Evolutionary conservation across 768 basidiomycete genomes (phyloP), one percentile per base, ranked within the genome.

Genomic region (Lactarius hengduanensis): DNA sequence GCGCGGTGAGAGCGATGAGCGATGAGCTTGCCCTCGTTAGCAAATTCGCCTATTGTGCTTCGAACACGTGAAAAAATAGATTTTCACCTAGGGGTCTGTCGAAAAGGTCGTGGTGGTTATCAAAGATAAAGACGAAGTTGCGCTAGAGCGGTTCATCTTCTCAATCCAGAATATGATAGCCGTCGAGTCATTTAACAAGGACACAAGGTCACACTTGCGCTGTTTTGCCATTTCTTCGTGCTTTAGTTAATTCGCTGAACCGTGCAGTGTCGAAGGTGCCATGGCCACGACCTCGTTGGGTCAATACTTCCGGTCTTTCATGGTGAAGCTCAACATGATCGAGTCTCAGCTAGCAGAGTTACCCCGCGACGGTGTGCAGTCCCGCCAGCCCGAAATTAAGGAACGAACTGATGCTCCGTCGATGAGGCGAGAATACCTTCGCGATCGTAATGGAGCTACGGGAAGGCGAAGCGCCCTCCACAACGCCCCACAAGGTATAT

Each of bases 61-160:
- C 58, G 34, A 57, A 55, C 38, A 28, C 28, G 28, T 45, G 41
- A n/a, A 54, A 59, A 61, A 55, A 16, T 43, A 13, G 9, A 13
- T 11, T 40, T 36, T 22, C 13, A 50, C 18, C 1, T 64, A 95
- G 92, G 92, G 93, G 15, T 85, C 84, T 68, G 82, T 95, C 1
- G 85, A 90, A 63, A 89, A 92, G 70, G 85, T 95, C 9, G 83
- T 92, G 3, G 78, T 98, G 7, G 89, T 95, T 38, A 88, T 98
- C 75, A 95, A 94, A 72, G 86, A 90, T 73, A 86, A 85, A 69
- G 83, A 90, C 11, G 88, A 94, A 67, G 79, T 88, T 28, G 83
- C 93, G 18, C 78, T 97, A n/a, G 96, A 98, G 74, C 84, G 95
- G 3, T 97, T 91, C 75, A 83, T 96, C 22, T 94, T 97, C 75